Evolutionary conservation across 2,329 filamentous ascomycete species (phyloP).

Genomic region (Rutstroemia sp.): DNA sequence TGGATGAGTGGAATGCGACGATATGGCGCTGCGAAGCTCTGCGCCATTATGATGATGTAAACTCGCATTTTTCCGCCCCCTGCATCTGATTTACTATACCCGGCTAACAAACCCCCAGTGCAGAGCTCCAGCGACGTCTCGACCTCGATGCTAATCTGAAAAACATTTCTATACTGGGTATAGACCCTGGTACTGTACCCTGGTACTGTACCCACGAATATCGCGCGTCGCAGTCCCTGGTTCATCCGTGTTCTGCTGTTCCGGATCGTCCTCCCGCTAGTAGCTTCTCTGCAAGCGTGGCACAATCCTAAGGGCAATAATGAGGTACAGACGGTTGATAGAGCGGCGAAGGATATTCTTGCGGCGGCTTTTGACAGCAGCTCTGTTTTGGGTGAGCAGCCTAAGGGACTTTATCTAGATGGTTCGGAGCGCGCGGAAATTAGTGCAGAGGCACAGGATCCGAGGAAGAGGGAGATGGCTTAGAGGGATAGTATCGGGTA

Average conservation of each 20-base stretch:
- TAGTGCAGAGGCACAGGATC: slow-evolving; percentile 28
- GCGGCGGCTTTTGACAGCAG: slow-evolving; percentile 29
- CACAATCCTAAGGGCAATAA: slow-evolving; percentile 21
- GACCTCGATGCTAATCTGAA: slow-evolving; percentile 27
- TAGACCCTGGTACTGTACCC: slow-evolving; percentile 35
- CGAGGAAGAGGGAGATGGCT: slow-evolving; percentile 25
- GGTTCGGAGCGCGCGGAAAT: slow-evolving; percentile 28
- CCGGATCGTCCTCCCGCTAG: slow-evolving; percentile 21
- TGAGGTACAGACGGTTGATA: slow-evolving; percentile 24
- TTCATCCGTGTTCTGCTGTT: slow-evolving; percentile 20
- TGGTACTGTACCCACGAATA: slow-evolving; percentile 31
- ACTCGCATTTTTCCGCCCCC: background rate
- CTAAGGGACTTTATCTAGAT: slow-evolving; percentile 31
- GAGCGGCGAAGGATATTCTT: slow-evolving; percentile 31
- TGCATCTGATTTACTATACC: background rate
- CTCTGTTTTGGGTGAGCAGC: slow-evolving; percentile 19
- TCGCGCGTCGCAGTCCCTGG: slow-evolving; percentile 24
- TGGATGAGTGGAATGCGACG: slow-evolving; percentile 6
- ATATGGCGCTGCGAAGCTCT: slow-evolving; percentile 11
- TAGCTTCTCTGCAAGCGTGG: slow-evolving; percentile 22
- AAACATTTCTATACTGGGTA: slow-evolving; percentile 31
- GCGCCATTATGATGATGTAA: background rate
- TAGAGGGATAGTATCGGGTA: slow-evolving; percentile 29
- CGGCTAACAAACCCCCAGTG: background rate
- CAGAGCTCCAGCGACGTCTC: slow-evolving; percentile 11